Evolutionary conservation across 2,329 filamentous ascomycete species (phyloP), one percentile per base, ranked within the genome.

Genomic region (Xylaria polymorpha): DNA sequence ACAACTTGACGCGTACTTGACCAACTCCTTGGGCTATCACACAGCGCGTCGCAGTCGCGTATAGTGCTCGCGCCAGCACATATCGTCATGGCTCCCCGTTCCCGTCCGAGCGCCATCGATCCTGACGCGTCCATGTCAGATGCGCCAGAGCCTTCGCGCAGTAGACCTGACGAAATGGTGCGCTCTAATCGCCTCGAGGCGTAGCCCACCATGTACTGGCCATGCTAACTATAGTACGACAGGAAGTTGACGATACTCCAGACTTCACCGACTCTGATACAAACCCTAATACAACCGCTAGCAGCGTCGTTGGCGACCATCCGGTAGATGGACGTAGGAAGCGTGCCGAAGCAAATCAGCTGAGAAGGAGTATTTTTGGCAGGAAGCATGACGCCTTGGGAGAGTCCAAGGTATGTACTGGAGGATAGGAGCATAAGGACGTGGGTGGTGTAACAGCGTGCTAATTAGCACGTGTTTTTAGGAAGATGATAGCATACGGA

Each of bases 401-500:
- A 77, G 94, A 97, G 79, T 97, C 93, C 59, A 98, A 97, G 89
- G 94, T 95, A 85, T 64, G 82, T 43, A 48, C 70, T 46, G 14
- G 48, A 44, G 9, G 9, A 35, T 46, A 61, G 10, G 41, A 61
- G 55, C 46, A 46, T 6, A 7, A 29, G 41, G 59, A 7, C 37
- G 57, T 51, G 62, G 70, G 32, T 72, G 64, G 20, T 22, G 48
- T 18, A 10, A 29, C 60, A 70, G 46, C 64, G 95, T 61, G 35
- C 72, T 76, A 66, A 74, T 53, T 37, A 41, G 44, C 9, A 50
- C 37, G 25, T n/a, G 37, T 63, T 25, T 57, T 63, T 57, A 77
- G 93, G 95, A 98, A 83, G 93, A 98, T 85, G 95, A 98, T 78
- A 97, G 94, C 0, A 93, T 98, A 77, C 90, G 95, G 75, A 88